Evolutionary conservation across 83 land plant species (phyloP).

Genomic region (Picea abies): DNA sequence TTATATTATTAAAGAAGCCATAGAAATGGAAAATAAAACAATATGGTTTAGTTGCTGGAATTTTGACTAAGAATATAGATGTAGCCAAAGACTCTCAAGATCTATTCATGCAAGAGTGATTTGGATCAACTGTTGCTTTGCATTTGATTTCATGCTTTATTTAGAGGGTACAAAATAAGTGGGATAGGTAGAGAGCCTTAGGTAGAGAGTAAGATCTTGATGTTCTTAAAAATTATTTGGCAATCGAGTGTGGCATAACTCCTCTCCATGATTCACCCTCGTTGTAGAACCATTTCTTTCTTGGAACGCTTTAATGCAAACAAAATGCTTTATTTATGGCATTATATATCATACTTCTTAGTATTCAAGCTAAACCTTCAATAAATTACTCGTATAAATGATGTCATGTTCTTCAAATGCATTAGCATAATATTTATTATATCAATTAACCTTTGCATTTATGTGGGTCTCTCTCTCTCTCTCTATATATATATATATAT

Average conservation of each 20-base stretch:
- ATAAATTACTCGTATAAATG: no score
- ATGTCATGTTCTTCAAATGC: no score
- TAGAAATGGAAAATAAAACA: constrained; percentile 40
- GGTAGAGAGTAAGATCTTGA: no score
- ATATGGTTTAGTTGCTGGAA: constrained; percentile 46
- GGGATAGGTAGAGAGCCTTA: constrained; percentile 55
- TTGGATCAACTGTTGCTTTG: constrained; percentile 50
- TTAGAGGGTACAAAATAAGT: constrained; percentile 60
- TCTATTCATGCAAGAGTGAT: constrained; percentile 44
- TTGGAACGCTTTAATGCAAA: background rate
- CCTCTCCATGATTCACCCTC: constrained; percentile 44
- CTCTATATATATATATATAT: no score
- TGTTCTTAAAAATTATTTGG: constrained; percentile 35
- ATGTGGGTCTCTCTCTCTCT: no score
- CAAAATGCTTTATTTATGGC: no score
- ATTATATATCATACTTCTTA: no score
- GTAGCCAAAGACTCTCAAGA: constrained; percentile 36
- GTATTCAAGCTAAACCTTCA: no score
- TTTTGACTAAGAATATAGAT: constrained; percentile 49
- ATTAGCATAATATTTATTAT: no score
- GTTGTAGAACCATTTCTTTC: constrained; percentile 20
- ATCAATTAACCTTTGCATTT: no score
- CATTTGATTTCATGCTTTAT: constrained; percentile 22
- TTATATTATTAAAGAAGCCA: constrained; percentile 59
- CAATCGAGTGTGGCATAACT: constrained; percentile 45